These are phyloP conservation scores for Ciborinia camelliae DNA, from an alignment of 2,329 filamentous ascomycete genomes.

Conservation along the genomic window DNA sequence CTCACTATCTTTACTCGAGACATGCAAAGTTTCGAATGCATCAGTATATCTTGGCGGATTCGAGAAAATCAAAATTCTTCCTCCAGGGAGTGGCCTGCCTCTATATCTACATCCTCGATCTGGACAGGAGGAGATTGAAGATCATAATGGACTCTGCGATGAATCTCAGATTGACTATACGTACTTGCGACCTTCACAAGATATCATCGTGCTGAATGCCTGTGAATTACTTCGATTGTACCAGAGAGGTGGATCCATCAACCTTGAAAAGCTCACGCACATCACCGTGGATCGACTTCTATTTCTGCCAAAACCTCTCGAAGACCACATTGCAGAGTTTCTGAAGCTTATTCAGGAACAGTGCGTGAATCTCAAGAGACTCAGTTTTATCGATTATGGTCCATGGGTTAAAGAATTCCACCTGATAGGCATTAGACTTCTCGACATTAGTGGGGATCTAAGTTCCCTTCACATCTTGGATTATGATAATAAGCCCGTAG, in stretches of 20 bases:
- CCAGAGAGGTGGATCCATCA: not conserved
- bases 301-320: too few species aligned
- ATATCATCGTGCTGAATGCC: accelerated
- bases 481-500: too few species aligned
- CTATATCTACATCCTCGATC: too few species aligned
- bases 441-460: not conserved
- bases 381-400: not conserved
- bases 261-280: not conserved
- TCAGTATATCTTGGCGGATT: not conserved
- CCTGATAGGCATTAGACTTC: too few species aligned
- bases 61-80: not conserved
- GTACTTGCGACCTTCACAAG: not conserved
- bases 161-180: not conserved
- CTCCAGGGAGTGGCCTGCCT: not conserved
- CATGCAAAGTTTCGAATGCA: not conserved
- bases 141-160: too few species aligned
- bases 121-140: too few species aligned
- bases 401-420: too few species aligned
- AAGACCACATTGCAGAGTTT: too few species aligned
- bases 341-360: not conserved
- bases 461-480: too few species aligned
- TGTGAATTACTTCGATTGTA: accelerated
- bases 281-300: not conserved
- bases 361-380: not conserved
- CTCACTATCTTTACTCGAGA: accelerated